phyloP scores from a whole-genome alignment of 768 basidiomycete genomes.

The Rhizopogon vulgaris region DNA sequence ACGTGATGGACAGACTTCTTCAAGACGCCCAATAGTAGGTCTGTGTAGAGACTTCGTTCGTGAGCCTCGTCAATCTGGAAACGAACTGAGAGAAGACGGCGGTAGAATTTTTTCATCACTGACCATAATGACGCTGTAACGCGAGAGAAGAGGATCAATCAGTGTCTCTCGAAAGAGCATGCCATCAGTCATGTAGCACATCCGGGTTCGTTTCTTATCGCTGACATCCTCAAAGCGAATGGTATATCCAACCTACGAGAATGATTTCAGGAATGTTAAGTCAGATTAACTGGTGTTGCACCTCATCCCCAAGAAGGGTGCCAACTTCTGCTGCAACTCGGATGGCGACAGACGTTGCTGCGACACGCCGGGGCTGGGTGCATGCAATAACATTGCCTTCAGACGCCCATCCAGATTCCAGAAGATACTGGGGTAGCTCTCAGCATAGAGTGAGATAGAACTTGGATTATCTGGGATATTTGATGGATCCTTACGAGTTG shows the following conservation, averaged over 20 bases:
- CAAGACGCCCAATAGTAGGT: slow-evolving; percentile 82
- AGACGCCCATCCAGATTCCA: slow-evolving; percentile 89
- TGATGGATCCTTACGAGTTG: slow-evolving; percentile 67
- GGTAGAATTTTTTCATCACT: slow-evolving; percentile 10
- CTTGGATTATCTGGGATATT: not conserved
- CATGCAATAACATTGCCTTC: slow-evolving; percentile 84
- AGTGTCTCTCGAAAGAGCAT: slow-evolving; percentile 95
- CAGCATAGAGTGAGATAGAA: slow-evolving; percentile 8
- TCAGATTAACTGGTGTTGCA: slow-evolving; percentile 18
- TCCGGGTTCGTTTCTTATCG: slow-evolving; percentile 75
- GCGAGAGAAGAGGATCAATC: slow-evolving; percentile 85
- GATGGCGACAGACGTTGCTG: slow-evolving; percentile 89
- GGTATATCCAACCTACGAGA: slow-evolving; percentile 83
- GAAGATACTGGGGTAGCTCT: slow-evolving; percentile 95
- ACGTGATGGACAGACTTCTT: slow-evolving; percentile 63
- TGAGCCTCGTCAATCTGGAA: slow-evolving; percentile 93
- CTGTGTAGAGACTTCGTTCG: slow-evolving; percentile 93
- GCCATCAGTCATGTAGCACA: slow-evolving; percentile 96
- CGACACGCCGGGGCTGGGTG: slow-evolving; percentile 89
- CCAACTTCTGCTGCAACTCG: slow-evolving; percentile 94
- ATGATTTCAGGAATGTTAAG: slow-evolving; percentile 16
- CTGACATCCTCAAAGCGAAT: slow-evolving; percentile 96
- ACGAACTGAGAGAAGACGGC: not conserved
- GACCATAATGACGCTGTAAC: slow-evolving; percentile 95
- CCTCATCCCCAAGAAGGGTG: slow-evolving; percentile 82